Percentiles rank a stretch among this genome's conserved stretches.
Conservation (phyloP, 192 early-diverging fungal species). For the Diversispora epigaea region DNA sequence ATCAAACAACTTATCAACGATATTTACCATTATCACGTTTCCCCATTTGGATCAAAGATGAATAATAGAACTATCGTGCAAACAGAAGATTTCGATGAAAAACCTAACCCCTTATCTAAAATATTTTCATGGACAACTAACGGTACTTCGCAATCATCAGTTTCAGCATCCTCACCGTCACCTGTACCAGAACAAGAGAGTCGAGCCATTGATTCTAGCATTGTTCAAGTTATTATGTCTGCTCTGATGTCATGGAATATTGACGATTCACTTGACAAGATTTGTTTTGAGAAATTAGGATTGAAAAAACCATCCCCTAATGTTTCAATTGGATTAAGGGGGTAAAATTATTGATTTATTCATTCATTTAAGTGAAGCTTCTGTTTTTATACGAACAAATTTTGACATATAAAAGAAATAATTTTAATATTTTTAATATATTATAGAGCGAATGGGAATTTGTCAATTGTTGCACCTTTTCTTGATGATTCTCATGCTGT, state of each 20-base stretch:
- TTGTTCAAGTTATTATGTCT: slow-evolving; percentile 36
- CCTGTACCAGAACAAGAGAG: background rate
- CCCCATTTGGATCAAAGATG: slow-evolving; percentile 24
- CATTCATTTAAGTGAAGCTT: too few species aligned
- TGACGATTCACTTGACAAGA: slow-evolving; percentile 49
- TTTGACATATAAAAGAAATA: too few species aligned
- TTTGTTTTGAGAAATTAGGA: slow-evolving; percentile 41
- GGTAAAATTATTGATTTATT: slow-evolving; percentile 38
- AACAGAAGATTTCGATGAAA: slow-evolving; percentile 27
- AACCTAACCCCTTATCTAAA: slow-evolving; percentile 2
- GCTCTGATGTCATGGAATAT: slow-evolving; percentile 54
- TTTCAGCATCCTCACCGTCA: background rate
- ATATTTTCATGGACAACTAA: slow-evolving; percentile 31
- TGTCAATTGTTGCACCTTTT: slow-evolving; percentile 60
- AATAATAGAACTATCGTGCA: background rate
- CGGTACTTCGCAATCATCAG: background rate
- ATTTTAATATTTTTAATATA: background rate
- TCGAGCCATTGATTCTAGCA: slow-evolving; percentile 24
- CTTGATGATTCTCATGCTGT: slow-evolving; percentile 25
- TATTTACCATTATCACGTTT: slow-evolving; percentile 34
- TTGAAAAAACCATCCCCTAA: slow-evolving; percentile 26
- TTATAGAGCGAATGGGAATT: slow-evolving; percentile 62
- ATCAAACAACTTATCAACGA: slow-evolving; percentile 32
- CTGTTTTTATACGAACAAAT: too few species aligned
- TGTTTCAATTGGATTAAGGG: slow-evolving; percentile 54